Percentiles rank a stretch among this genome's conserved stretches.
Conservation (phyloP, 2,329 filamentous ascomycete genomes). For the Fulvia fulva region DNA sequence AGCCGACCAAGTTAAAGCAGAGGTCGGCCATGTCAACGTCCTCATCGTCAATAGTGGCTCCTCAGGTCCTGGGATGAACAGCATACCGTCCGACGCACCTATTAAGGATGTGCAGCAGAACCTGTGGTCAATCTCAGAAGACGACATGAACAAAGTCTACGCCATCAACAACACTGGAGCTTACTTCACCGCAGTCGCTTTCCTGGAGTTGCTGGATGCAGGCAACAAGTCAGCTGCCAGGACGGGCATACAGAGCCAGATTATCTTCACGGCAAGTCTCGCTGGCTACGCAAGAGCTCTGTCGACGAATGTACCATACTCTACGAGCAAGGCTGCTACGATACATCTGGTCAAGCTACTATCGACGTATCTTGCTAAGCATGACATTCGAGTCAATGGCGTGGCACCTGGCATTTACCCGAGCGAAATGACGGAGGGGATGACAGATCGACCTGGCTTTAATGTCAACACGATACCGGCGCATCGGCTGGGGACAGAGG, state of each 20-base stretch:
- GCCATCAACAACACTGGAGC: slow-evolving; percentile 44
- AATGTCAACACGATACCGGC: slow-evolving; percentile 11
- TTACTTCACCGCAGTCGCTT: slow-evolving; percentile 41
- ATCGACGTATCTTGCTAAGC: slow-evolving; percentile 38
- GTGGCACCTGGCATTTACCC: slow-evolving; percentile 39
- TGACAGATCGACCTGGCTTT: slow-evolving; percentile 8
- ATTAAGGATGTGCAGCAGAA: slow-evolving; percentile 7
- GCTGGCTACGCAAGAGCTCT: slow-evolving; percentile 37
- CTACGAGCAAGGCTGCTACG: slow-evolving; percentile 42
- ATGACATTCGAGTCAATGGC: slow-evolving; percentile 45
- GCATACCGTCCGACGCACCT: background rate
- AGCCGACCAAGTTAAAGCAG: slow-evolving; percentile 36
- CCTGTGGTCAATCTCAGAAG: slow-evolving; percentile 14
- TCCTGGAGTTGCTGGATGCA: slow-evolving; percentile 43
- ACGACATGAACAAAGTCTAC: slow-evolving; percentile 26
- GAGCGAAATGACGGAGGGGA: slow-evolving; percentile 11
- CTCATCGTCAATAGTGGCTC: slow-evolving; percentile 9
- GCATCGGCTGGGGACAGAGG: slow-evolving; percentile 53
- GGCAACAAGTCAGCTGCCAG: slow-evolving; percentile 40
- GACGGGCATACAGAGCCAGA: slow-evolving; percentile 41
- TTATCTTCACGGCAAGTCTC: slow-evolving; percentile 43
- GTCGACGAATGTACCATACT: slow-evolving; percentile 32
- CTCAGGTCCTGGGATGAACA: background rate
- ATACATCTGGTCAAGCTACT: slow-evolving; percentile 44
- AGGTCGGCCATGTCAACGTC: slow-evolving; percentile 28